Percentiles rank a stretch among this genome's conserved stretches.
Evolutionary conservation across 1,284 basidiomycete species (phyloP).

Genomic region (Wolfiporia cocos): DNA sequence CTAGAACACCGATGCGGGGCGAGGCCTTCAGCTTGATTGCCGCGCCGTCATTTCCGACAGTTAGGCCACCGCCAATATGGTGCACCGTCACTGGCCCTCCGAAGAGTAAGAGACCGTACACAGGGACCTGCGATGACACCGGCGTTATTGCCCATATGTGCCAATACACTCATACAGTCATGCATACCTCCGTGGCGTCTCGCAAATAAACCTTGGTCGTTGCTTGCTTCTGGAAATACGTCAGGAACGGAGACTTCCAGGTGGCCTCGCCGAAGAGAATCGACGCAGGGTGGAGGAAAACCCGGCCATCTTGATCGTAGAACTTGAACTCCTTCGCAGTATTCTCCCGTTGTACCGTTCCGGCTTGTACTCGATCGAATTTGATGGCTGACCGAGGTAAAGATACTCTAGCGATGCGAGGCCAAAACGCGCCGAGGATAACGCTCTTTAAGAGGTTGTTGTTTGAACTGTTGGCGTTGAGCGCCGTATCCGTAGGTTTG

Average conservation of each 20-base stretch:
- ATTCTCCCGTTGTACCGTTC: slow-evolving; percentile 78
- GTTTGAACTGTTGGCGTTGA: slow-evolving; percentile 59
- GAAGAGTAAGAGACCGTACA: slow-evolving; percentile 82
- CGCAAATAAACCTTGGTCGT: slow-evolving; percentile 85
- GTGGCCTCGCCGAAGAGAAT: slow-evolving; percentile 69
- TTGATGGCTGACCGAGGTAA: slow-evolving; percentile 72
- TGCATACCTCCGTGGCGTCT: slow-evolving; percentile 76
- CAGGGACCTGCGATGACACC: slow-evolving; percentile 51
- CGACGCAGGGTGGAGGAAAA: slow-evolving; percentile 85
- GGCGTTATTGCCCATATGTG: background rate
- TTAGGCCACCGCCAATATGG: slow-evolving; percentile 73
- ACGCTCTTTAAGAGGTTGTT: slow-evolving; percentile 77
- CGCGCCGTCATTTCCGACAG: slow-evolving; percentile 46
- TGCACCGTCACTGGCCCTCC: slow-evolving; percentile 79
- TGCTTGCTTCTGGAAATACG: slow-evolving; percentile 80
- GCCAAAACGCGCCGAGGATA: slow-evolving; percentile 80
- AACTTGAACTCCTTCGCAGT: slow-evolving; percentile 78
- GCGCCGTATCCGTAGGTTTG: slow-evolving; percentile 36
- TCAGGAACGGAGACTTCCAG: slow-evolving; percentile 77
- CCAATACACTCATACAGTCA: background rate
- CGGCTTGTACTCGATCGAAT: slow-evolving; percentile 78
- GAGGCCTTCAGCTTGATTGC: slow-evolving; percentile 72
- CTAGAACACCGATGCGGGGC: slow-evolving; percentile 85
- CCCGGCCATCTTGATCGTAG: slow-evolving; percentile 58
- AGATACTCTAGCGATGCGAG: slow-evolving; percentile 68